Evolutionary conservation across 495 filamentous ascomycete species (phyloP), one percentile per base, ranked within the genome.

Genomic region (Penicillium paxilli): DNA sequence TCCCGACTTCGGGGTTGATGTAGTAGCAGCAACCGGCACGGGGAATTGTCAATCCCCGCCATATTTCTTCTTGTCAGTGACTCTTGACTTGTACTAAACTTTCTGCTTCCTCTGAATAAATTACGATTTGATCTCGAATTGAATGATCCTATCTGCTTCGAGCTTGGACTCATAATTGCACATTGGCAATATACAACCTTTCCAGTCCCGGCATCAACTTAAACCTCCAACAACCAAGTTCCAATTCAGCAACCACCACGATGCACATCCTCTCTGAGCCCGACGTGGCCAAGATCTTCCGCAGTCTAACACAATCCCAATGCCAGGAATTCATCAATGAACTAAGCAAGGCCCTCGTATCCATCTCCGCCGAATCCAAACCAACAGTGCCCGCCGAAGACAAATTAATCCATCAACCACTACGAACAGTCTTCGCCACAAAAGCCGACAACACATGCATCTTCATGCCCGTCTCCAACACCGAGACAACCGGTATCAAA

Each of bases 381-480:
- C 54, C 61, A 11, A 24, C 44, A 22, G 44, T 54, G 8, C 54
- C 64, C 28, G 60, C 33, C 30, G 49, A 55, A 17, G 62, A 67
- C 17, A 61, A 57, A 25, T 52, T 59, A 10, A 78, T 81, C 44
- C 86, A 90, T 55, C 91, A 96, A 62, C 92, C 93, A 4, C 81
- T 86, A 48, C 84, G 93, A 30, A 88, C 86, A 2, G 78, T 83
- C 2, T 80, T 93, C 51, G 77, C 75, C 26, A 81, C 75, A 10
- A 87, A 87, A 66, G 84, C 88, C 26, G 77, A 71, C 37, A 73
- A 86, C 47, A 90, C 87, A 2, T 94, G 88, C 5, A 79, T 98
- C 24, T 95, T 96, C 71, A 98, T 97, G 94, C 94, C 94, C 1
- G 89, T 90, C 2, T 83, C 77, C 32, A 78, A 80, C 52, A 79